Conservation (phyloP, 148 eudicot genomes). For the Beta vulgaris region DNA sequence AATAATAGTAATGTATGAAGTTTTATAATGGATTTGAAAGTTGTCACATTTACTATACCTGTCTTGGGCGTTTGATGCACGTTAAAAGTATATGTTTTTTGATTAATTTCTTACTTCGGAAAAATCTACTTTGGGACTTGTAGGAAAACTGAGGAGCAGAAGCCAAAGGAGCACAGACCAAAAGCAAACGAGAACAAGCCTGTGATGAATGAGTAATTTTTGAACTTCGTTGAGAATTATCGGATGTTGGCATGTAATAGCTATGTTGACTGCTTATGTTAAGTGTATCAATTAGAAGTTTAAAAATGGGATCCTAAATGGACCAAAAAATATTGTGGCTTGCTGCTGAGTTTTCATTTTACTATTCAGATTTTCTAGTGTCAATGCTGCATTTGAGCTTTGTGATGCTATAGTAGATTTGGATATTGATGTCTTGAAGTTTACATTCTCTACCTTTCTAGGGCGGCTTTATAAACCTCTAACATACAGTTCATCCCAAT, state of each 20-base stretch:
- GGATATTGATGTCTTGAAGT: too few species aligned
- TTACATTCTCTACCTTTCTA: too few species aligned
- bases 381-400: neutral
- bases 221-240: neutral
- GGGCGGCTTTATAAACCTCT: too few species aligned
- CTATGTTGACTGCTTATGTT: neutral
- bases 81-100: neutral
- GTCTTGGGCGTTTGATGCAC: too few species aligned
- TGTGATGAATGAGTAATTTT: slow-evolving; percentile 69
- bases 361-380: neutral
- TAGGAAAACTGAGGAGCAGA: slow-evolving; percentile 94
- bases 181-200: slow-evolving; percentile 96
- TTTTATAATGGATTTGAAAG: neutral
- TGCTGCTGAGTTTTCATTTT: neutral
- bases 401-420: neutral
- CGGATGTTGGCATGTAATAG: slow-evolving; percentile 21
- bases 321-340: neutral
- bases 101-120: neutral
- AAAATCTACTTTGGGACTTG: neutral
- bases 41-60: too few species aligned
- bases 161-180: slow-evolving; percentile 79
- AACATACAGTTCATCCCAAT: too few species aligned
- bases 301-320: neutral
- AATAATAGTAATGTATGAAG: too few species aligned
- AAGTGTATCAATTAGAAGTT: neutral